Conservation (phyloP, 108 stramenopile species). For the Nitzschia sp. region DNA sequence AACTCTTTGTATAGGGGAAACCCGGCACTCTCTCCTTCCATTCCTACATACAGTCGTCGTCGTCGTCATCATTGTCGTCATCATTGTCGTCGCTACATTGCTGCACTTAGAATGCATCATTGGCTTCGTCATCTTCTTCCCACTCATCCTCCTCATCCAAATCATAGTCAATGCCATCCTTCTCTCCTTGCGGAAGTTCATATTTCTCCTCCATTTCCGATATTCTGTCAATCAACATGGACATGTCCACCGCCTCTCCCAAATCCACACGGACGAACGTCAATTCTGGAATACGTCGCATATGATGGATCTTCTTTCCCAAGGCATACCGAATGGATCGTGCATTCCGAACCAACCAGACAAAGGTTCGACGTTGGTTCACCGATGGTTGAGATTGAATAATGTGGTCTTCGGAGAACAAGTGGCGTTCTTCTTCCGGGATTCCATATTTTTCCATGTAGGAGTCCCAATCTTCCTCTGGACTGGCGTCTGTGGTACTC, state of each 20-base stretch:
- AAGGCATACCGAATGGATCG: slow-evolving; percentile 72
- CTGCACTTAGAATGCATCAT: slow-evolving; percentile 15
- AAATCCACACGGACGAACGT: slow-evolving; percentile 89
- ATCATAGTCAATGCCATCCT: slow-evolving; percentile 35
- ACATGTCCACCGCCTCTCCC: slow-evolving; percentile 85
- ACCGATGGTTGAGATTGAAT: slow-evolving; percentile 36
- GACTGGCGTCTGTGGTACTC: no score
- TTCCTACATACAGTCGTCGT: not conserved
- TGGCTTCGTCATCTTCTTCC: slow-evolving; percentile 58
- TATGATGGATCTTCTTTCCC: slow-evolving; percentile 78
- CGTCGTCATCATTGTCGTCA: slow-evolving; percentile 5
- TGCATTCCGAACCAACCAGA: slow-evolving; percentile 80
- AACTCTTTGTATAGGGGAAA: slow-evolving; percentile 5
- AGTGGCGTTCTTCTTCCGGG: not conserved
- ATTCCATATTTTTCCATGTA: not conserved
- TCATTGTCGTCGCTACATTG: slow-evolving; percentile 30
- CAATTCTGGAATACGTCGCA: slow-evolving; percentile 77
- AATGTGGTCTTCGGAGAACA: not conserved
- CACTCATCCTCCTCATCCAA: slow-evolving; percentile 55
- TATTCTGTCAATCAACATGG: slow-evolving; percentile 79
- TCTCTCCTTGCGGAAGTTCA: slow-evolving; percentile 29
- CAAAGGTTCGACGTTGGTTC: slow-evolving; percentile 74
- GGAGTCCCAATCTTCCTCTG: no score
- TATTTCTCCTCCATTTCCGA: slow-evolving; percentile 21
- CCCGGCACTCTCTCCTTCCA: not conserved